Conservation (phyloP, 805 yeast species). For the Kluyveromyces aestuarii region DNA sequence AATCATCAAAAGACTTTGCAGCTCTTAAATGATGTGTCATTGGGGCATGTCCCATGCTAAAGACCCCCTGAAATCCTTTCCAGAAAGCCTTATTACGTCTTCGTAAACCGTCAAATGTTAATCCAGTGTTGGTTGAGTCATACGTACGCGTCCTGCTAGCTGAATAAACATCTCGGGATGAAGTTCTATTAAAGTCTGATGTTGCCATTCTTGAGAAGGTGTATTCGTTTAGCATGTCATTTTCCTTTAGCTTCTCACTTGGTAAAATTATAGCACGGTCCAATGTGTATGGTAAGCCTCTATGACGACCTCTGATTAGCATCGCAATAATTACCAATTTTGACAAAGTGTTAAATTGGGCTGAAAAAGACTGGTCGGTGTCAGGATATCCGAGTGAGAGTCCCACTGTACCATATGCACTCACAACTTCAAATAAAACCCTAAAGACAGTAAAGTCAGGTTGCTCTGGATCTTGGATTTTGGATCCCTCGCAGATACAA, state of each 20-base stretch:
- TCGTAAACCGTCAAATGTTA: background rate
- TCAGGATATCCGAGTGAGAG: constrained; percentile 76
- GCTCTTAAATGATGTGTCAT: background rate
- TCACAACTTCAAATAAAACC: constrained; percentile 76
- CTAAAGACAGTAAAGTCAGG: constrained; percentile 58
- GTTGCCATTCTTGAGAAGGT: constrained; percentile 11
- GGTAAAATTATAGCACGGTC: constrained; percentile 92
- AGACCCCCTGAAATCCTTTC: background rate
- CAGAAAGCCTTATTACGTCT: background rate
- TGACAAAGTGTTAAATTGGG: constrained; percentile 60
- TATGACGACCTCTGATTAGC: constrained; percentile 92
- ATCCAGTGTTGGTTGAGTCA: background rate
- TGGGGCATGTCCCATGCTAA: constrained; percentile 3
- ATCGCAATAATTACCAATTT: constrained; percentile 80
- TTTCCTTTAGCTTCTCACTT: constrained; percentile 49
- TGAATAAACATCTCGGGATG: background rate
- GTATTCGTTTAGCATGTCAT: constrained; percentile 49
- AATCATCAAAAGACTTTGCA: background rate
- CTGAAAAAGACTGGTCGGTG: constrained; percentile 60
- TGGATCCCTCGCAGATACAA: constrained; percentile 75
- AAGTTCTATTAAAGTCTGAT: background rate
- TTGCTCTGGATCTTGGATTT: constrained; percentile 36
- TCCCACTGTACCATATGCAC: constrained; percentile 97
- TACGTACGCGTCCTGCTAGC: background rate
- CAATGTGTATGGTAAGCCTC: constrained; percentile 88